These are phyloP conservation scores for Helotiales sp. DNA, from an alignment of 2,329 filamentous ascomycete species.

Conservation along the genomic window DNA sequence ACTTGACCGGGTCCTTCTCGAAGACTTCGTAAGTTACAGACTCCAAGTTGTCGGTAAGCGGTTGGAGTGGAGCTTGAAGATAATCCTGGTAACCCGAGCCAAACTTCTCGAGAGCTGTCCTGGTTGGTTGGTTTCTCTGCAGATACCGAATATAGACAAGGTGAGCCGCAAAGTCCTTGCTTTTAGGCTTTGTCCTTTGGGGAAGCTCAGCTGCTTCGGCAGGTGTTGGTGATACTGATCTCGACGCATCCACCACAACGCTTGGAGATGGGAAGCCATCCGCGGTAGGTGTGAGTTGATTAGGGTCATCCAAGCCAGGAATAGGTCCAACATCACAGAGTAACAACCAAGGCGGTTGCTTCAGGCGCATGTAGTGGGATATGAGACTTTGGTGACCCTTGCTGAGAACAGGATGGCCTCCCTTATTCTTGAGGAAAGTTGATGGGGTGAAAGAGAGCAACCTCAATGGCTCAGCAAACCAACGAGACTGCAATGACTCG, in stretches of 20 bases:
- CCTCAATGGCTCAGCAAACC: constrained; percentile 72
- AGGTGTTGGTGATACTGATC: constrained; percentile 58
- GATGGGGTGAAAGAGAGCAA: constrained; percentile 60
- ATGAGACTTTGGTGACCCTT: constrained; percentile 66
- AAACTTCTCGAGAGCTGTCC: constrained; percentile 67
- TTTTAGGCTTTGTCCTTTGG: constrained; percentile 50
- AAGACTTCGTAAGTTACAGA: constrained; percentile 98
- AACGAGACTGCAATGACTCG: constrained; percentile 65
- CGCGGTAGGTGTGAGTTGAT: constrained; percentile 36
- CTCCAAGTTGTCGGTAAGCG: constrained; percentile 93
- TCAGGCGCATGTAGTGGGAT: constrained; percentile 66
- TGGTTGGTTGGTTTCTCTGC: constrained; percentile 77
- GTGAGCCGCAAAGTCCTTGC: constrained; percentile 65
- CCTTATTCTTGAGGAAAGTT: constrained; percentile 64
- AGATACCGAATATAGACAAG: constrained; percentile 84
- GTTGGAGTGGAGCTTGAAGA: constrained; percentile 92
- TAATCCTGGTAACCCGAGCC: constrained; percentile 89
- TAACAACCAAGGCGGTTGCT: constrained; percentile 65
- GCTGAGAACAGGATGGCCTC: constrained; percentile 65
- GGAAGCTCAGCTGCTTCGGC: constrained; percentile 62
- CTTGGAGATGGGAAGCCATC: constrained; percentile 47
- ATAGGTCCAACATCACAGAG: constrained; percentile 66
- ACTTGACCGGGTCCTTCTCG: constrained; percentile 97
- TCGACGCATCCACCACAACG: constrained; percentile 47
- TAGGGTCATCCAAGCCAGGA: constrained; percentile 43